Conservation (phyloP, 2,329 filamentous ascomycete species). For the Phialophora expanda region DNA sequence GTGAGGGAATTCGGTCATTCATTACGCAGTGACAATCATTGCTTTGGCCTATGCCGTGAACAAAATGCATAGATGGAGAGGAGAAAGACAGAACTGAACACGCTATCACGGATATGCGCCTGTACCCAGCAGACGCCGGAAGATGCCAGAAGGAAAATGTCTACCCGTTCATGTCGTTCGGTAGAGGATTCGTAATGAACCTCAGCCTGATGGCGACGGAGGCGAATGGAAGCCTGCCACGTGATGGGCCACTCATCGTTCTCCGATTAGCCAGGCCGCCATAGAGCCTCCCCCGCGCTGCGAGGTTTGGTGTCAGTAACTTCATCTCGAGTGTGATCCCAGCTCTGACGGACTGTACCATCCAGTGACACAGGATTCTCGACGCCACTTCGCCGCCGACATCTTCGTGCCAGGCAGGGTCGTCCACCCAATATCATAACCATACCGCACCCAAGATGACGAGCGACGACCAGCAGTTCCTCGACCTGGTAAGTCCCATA, state of each 20-base stretch:
- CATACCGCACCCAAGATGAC: slow-evolving; percentile 64
- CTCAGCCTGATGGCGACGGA: slow-evolving; percentile 30
- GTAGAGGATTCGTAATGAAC: slow-evolving; percentile 31
- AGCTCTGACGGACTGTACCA: neutral
- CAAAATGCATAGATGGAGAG: neutral
- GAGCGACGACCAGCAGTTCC: slow-evolving; percentile 76
- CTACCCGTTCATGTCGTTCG: neutral
- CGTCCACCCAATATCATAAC: neutral
- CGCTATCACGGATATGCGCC: neutral
- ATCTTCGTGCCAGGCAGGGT: neutral
- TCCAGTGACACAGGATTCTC: neutral
- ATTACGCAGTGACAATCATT: neutral
- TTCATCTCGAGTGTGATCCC: neutral
- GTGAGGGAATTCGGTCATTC: neutral
- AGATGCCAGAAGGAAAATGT: slow-evolving; percentile 22
- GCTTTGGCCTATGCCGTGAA: neutral
- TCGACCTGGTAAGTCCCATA: slow-evolving; percentile 67
- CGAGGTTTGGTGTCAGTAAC: neutral
- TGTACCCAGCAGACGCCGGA: slow-evolving; percentile 19
- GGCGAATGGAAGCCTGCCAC: slow-evolving; percentile 27
- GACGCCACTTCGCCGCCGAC: neutral
- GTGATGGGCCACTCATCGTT: slow-evolving; percentile 19
- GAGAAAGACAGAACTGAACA: neutral
- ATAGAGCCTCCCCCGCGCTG: slow-evolving; percentile 6
- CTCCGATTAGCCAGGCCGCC: neutral